These are phyloP conservation scores for Lipomyces lipofer DNA, from an alignment of 805 yeast genomes.

Conservation along the genomic window DNA sequence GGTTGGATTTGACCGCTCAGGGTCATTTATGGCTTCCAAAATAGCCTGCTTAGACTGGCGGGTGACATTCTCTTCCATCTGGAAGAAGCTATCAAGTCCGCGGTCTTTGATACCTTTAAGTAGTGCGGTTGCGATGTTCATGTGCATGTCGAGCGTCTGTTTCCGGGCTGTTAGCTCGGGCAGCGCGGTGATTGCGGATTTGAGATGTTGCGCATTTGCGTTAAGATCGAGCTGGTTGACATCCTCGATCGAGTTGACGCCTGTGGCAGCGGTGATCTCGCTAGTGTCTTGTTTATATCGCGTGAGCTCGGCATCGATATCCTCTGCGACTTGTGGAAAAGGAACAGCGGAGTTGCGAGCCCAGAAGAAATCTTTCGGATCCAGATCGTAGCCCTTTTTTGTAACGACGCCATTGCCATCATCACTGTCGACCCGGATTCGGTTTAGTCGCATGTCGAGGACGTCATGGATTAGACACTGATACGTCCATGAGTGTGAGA, in stretches of 20 bases:
- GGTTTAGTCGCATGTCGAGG: constrained; percentile 75
- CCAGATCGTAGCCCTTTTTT: constrained; percentile 74
- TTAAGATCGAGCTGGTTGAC: constrained; percentile 49
- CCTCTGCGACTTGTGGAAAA: constrained; percentile 98
- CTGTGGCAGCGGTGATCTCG: constrained; percentile 76
- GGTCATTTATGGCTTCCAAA: constrained; percentile 51
- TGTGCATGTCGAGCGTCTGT: constrained; percentile 88
- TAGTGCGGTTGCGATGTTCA: constrained; percentile 86
- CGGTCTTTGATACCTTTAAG: constrained; percentile 83
- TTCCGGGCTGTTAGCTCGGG: constrained; percentile 92
- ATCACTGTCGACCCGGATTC: constrained; percentile 59
- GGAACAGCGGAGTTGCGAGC: constrained; percentile 77
- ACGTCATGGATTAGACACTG: constrained; percentile 96
- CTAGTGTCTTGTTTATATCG: constrained; percentile 84
- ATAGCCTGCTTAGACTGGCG: constrained; percentile 53
- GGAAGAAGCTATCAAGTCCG: constrained; percentile 85
- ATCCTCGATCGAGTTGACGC: constrained; percentile 70
- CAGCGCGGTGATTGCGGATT: constrained; percentile 78
- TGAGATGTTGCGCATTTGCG: constrained; percentile 45
- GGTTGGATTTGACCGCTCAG: constrained; percentile 54
- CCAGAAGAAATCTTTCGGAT: constrained; percentile 95
- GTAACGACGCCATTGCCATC: constrained; percentile 38
- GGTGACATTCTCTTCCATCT: constrained; percentile 79
- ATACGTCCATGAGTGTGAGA: constrained; percentile 96
- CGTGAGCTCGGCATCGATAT: constrained; percentile 80